phyloP scores from a whole-genome alignment of 23 red algal genomes.

The Gracilaria caudata region DNA sequence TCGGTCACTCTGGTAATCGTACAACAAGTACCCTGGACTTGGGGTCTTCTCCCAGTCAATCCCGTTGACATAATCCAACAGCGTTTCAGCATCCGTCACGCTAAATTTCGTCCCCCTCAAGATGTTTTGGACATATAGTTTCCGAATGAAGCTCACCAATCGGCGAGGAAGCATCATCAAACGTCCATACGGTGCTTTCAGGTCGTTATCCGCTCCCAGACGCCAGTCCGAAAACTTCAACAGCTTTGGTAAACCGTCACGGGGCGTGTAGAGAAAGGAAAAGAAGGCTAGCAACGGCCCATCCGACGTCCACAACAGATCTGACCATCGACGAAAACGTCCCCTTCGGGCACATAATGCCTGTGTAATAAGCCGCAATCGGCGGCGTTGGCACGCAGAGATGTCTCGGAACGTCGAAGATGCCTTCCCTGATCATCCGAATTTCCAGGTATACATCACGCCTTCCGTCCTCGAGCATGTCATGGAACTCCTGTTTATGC shows the following conservation, averaged over 20 bases:
- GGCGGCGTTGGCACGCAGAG: background rate
- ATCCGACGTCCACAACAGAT: background rate
- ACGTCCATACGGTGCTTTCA: too few species aligned
- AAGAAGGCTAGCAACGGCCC: background rate
- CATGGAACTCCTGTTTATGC: conserved; percentile 3
- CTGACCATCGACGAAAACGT: background rate
- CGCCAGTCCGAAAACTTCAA: background rate
- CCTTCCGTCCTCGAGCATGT: background rate
- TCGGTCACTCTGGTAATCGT: too few species aligned
- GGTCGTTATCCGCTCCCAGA: too few species aligned
- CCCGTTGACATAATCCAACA: too few species aligned
- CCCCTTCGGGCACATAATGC: background rate
- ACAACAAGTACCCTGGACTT: too few species aligned
- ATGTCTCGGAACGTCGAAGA: background rate
- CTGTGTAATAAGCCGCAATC: background rate
- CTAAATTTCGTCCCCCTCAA: too few species aligned
- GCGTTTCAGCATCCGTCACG: too few species aligned
- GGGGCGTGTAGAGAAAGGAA: background rate
- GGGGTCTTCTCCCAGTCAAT: too few species aligned
- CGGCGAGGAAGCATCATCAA: too few species aligned
- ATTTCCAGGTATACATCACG: background rate
- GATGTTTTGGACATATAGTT: too few species aligned
- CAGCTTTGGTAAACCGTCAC: background rate
- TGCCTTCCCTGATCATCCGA: too few species aligned
- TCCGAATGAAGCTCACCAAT: too few species aligned